Conservation (phyloP, 805 yeast genomes). For the Pichia kluyveri region DNA sequence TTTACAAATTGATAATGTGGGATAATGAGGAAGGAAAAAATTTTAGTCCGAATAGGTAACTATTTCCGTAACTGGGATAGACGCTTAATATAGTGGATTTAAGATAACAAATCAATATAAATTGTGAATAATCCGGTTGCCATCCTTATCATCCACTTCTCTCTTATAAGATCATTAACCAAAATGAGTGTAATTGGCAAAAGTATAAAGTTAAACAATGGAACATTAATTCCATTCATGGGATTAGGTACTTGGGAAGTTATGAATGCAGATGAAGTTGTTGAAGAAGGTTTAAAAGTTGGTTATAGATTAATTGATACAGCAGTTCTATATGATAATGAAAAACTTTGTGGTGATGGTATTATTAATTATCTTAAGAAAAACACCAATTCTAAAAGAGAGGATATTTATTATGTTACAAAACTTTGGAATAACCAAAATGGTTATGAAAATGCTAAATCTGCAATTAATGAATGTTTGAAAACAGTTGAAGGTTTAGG, state of each 20-base stretch:
- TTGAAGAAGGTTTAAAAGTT: slow-evolving; percentile 32
- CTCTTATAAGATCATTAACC: not conserved
- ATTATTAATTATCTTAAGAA: slow-evolving; percentile 32
- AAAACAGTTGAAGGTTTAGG: slow-evolving; percentile 41
- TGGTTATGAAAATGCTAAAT: slow-evolving; percentile 48
- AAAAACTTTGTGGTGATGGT: slow-evolving; percentile 40
- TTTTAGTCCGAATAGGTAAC: too few relatives aligned
- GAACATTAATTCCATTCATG: slow-evolving; percentile 38
- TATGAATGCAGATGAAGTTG: slow-evolving; percentile 29
- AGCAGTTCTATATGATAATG: slow-evolving; percentile 41
- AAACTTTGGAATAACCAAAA: slow-evolving; percentile 65
- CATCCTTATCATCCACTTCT: too few relatives aligned
- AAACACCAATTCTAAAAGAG: slow-evolving; percentile 33
- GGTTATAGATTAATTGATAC: slow-evolving; percentile 43
- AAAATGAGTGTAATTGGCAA: slow-evolving; percentile 7
- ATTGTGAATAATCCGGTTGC: too few relatives aligned
- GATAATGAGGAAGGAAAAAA: too few relatives aligned
- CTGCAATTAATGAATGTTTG: slow-evolving; percentile 50
- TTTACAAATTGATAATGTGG: too few relatives aligned
- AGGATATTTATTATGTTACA: slow-evolving; percentile 55
- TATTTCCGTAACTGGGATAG: too few relatives aligned
- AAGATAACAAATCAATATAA: too few relatives aligned
- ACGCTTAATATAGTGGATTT: too few relatives aligned
- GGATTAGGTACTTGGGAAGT: slow-evolving; percentile 44
- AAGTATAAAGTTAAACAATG: slow-evolving; percentile 40